These are phyloP conservation scores for Fusarium nodosum DNA, from an alignment of 2,329 filamentous ascomycete species.

Conservation along the genomic window DNA sequence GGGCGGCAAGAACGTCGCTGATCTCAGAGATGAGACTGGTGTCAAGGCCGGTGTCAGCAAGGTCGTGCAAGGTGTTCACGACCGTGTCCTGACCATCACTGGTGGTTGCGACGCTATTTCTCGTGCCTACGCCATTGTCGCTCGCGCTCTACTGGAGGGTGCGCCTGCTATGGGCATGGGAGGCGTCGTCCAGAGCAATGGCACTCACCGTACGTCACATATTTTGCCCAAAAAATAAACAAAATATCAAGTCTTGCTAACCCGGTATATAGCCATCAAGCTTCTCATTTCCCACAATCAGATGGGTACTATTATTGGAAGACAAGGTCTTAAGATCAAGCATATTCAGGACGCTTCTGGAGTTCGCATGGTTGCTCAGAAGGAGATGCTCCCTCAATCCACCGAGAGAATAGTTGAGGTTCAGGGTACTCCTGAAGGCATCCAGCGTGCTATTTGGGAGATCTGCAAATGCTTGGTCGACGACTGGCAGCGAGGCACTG, in stretches of 20 bases:
- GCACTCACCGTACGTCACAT: constrained; percentile 83
- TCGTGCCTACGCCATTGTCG: constrained; percentile 93
- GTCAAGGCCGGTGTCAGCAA: constrained; percentile 99
- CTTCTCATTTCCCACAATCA: constrained; percentile 99
- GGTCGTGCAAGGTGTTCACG: constrained; percentile 96
- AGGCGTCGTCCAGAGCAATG: constrained; percentile 85
- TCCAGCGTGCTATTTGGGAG: constrained; percentile 97
- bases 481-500: constrained; percentile 96
- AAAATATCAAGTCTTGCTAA: constrained; percentile 27
- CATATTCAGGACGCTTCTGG: constrained; percentile 97
- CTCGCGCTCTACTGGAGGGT: constrained; percentile 90
- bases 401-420: constrained; percentile 98
- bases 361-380: constrained; percentile 99
- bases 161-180: constrained; percentile 97
- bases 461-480: constrained; percentile 99
- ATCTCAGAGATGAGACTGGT: constrained; percentile 95
- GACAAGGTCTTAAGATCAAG: constrained; percentile 98
- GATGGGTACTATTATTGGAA: constrained; percentile 99
- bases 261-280: constrained; percentile 79
- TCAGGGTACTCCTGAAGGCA: constrained; percentile 92
- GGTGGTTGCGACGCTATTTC: constrained; percentile 90
- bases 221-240: neutral
- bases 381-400: constrained; percentile 99
- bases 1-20: constrained; percentile 97
- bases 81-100: constrained; percentile 95